These are phyloP conservation scores for Macaranga tanarius DNA, from an alignment of 441 rosid genomes.

Conservation along the genomic window DNA sequence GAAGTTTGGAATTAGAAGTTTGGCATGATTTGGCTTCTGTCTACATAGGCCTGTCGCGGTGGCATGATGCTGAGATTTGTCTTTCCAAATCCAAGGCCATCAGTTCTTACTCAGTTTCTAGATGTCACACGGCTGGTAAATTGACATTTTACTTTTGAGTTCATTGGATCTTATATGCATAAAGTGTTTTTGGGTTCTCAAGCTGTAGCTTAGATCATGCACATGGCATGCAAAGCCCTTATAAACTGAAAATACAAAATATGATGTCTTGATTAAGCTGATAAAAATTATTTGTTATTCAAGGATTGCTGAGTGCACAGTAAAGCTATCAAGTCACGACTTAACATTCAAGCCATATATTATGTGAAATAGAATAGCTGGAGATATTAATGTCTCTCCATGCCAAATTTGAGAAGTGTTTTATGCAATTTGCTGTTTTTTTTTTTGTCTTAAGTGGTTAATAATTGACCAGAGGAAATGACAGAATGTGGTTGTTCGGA, in stretches of 20 bases:
- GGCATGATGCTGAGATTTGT: constrained; percentile 88
- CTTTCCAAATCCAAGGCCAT: constrained; percentile 80
- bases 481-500: neutral
- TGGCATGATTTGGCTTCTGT: constrained; percentile 87
- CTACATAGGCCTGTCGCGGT: constrained; percentile 67
- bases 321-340: neutral
- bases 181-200: neutral
- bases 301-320: neutral
- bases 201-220: neutral
- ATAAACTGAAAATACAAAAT: neutral
- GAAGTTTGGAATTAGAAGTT: constrained; percentile 68
- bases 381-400: neutral
- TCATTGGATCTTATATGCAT: neutral
- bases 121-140: constrained; percentile 57
- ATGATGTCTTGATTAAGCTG: neutral
- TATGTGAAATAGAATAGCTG: neutral
- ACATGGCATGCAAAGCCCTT: neutral
- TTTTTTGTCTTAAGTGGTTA: neutral
- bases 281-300: neutral
- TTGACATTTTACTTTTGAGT: neutral
- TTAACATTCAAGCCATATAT: neutral
- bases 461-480: neutral
- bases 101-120: constrained; percentile 53
- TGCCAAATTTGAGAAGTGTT: neutral
- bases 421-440: neutral